Conservation (phyloP, 495 filamentous ascomycete genomes). For the Tuber umbilicatum region DNA sequence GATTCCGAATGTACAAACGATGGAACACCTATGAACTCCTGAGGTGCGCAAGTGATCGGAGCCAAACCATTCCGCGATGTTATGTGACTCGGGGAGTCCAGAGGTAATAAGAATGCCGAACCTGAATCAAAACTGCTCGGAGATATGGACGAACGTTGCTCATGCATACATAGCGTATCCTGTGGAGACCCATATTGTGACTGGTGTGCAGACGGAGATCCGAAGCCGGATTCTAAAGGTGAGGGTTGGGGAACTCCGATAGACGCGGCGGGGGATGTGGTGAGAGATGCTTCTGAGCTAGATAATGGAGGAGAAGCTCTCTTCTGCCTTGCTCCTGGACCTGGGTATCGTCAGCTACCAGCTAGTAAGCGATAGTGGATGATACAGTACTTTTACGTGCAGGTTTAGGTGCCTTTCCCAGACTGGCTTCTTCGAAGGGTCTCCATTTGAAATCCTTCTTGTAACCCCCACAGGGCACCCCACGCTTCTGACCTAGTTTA, state of each 20-base stretch:
- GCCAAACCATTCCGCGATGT: conserved; percentile 2
- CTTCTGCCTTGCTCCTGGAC: conserved; percentile 31
- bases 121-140: conserved; percentile 10
- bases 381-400: conserved; percentile 32
- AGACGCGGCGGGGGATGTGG: conserved; percentile 5
- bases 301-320: conserved; percentile 28
- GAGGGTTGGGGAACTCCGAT: conserved; percentile 7
- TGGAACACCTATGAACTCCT: not conserved
- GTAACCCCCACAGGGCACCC: conserved; percentile 68
- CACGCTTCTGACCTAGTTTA: conserved; percentile 50
- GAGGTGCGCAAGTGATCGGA: conserved; percentile 1
- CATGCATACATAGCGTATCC: conserved; percentile 26
- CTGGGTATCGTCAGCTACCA: conserved; percentile 21
- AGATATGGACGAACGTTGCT: conserved; percentile 18
- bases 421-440: conserved; percentile 62
- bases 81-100: conserved; percentile 14
- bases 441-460: conserved; percentile 83
- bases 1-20: not conserved
- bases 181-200: conserved; percentile 38
- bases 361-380: conserved; percentile 1
- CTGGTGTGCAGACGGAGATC: conserved; percentile 41
- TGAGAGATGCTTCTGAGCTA: conserved; percentile 12
- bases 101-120: conserved; percentile 13
- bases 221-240: conserved; percentile 12
- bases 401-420: conserved; percentile 48